Base-by-base conservation (phyloP, 2,329 filamentous ascomycete genomes). In the Aspergillus versicolor region DNA sequence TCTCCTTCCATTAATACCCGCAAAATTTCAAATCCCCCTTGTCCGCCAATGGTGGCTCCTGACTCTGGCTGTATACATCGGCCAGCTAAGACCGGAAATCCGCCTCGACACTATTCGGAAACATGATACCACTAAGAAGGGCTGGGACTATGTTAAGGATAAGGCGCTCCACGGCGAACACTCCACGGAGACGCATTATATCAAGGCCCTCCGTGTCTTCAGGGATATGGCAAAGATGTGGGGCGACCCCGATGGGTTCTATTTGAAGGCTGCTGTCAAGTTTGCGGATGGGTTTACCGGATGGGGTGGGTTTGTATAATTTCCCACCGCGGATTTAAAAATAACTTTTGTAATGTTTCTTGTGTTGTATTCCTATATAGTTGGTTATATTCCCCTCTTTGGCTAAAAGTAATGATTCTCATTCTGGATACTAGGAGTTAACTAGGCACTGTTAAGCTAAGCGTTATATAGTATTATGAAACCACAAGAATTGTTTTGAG, bases 21-120 rank as follows among this genome's bases (percentile, higher is more conserved):
- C 81, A 13, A 84, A 85, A 66, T 88, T 87, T 65, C 93, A 96
- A 64, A 72, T 91, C 45, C 78, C 79, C 21, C 77, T 99, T 4
- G 81, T 97, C 8, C 82, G 89, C 40, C 87, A 96, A 71, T 97
- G 94, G 92, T 96, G 91, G 90, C 77, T 99, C 5, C 83, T 96
- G 42, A 85, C 88, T 0, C 73, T 97, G 42, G 84, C 86, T 0
- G 83, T 92, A 11, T 97, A 94, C 70, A 84, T 96, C 52, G 77
- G 86, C 2, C 88, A 90, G 67, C 77, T 88, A 24, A 82, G 93
- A 19, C 94, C 92, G 0, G 77, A 81, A 57, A 85, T 96, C 56
- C 82, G 89, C 54, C 77, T 84, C n/a, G 83, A 88, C 56, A 80
- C 82, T 27, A 81, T 94, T 56, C 79, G 81, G 5, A 71, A 80